These are phyloP conservation scores for Myxozyma sirexii DNA, from an alignment of 805 yeast species.

Conservation along the genomic window DNA sequence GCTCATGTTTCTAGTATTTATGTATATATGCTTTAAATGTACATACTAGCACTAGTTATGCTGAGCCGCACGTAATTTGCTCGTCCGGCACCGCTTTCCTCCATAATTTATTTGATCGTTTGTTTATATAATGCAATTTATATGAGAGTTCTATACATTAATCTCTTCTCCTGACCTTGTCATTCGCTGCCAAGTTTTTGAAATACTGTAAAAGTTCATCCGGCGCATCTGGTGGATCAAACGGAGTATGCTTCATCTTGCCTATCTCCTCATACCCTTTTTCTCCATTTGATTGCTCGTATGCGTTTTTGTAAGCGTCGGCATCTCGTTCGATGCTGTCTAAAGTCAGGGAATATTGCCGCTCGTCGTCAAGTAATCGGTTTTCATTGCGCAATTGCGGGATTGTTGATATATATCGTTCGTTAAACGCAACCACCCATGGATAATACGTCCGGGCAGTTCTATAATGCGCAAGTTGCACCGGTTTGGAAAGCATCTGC, in stretches of 20 bases:
- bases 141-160: too few species aligned
- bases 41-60: neutral
- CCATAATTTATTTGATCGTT: too few species aligned
- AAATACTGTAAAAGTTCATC: neutral
- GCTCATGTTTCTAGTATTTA: too few species aligned
- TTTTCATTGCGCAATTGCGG: neutral
- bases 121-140: too few species aligned
- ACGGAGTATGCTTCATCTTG: neutral
- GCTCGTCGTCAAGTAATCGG: neutral
- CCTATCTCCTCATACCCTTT: neutral
- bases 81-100: too few species aligned
- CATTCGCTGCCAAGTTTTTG: neutral
- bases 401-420: neutral
- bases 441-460: neutral
- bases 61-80: conserved; percentile 26
- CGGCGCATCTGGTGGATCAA: neutral
- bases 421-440: conserved; percentile 1
- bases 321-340: neutral
- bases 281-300: neutral
- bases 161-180: neutral
- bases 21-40: too few species aligned
- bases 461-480: conserved; percentile 3
- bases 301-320: neutral
- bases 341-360: neutral
- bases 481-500: neutral